Conservation (phyloP, 2,329 filamentous ascomycete species). For the Mycosphaerella sp. region DNA sequence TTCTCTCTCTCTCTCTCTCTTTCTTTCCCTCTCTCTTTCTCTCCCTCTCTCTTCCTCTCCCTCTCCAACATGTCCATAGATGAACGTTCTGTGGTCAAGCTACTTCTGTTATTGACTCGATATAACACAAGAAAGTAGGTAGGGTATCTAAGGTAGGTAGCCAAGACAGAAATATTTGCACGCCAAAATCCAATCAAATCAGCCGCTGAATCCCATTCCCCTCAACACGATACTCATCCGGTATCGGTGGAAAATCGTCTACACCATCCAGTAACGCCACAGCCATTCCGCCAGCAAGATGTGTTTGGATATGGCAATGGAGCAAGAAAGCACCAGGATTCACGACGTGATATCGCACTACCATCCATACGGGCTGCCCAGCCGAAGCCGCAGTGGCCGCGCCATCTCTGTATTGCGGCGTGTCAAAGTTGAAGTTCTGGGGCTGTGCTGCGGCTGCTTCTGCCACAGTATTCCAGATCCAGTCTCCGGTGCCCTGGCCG, state of each 20-base stretch:
- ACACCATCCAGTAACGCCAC: conserved; percentile 46
- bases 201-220: neutral
- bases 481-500: conserved; percentile 45
- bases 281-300: conserved; percentile 46
- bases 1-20: too few species aligned
- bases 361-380: conserved; percentile 36
- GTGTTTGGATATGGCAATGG: conserved; percentile 48
- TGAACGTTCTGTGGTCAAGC: too few species aligned
- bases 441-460: conserved; percentile 46
- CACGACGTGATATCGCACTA: conserved; percentile 41
- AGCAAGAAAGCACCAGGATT: conserved; percentile 46
- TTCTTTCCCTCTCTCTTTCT: too few species aligned
- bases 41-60: too few species aligned
- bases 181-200: too few species aligned
- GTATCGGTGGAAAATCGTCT: conserved; percentile 36
- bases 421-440: conserved; percentile 51
- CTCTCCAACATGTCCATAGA: too few species aligned
- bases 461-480: conserved; percentile 49
- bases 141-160: too few species aligned
- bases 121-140: too few species aligned
- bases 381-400: conserved; percentile 25
- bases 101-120: too few species aligned
- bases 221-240: conserved; percentile 19
- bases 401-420: conserved; percentile 51
- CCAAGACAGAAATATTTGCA: too few species aligned